phyloP scores from a whole-genome alignment of 148 eudicot species.

The Silene conica region DNA sequence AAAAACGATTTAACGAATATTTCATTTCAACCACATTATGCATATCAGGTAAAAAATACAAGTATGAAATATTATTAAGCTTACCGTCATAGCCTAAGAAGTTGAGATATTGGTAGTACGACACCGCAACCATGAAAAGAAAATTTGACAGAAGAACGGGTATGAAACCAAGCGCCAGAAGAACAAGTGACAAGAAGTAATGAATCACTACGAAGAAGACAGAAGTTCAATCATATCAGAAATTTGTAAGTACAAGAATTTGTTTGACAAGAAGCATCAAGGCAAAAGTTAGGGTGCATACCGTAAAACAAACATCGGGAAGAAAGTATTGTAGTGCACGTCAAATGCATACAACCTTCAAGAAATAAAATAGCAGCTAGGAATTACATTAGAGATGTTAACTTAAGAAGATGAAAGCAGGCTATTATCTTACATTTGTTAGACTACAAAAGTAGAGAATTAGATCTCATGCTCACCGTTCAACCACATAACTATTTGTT shows the following conservation, averaged over 20 bases:
- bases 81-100: slow-evolving; percentile 95
- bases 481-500: too few species aligned
- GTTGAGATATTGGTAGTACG: slow-evolving; percentile 96
- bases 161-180: slow-evolving; percentile 91
- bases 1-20: not conserved
- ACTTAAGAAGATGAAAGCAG: not conserved
- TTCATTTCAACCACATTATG: too few species aligned
- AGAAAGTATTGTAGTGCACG: slow-evolving; percentile 98
- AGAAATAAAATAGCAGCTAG: slow-evolving; percentile 12
- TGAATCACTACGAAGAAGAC: slow-evolving; percentile 65
- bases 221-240: slow-evolving; percentile 6
- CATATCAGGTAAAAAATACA: not conserved
- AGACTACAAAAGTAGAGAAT: not conserved
- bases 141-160: slow-evolving; percentile 82
- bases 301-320: slow-evolving; percentile 94
- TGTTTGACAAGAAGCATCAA: not conserved
- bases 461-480: slow-evolving; percentile 65
- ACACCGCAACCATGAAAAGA: slow-evolving; percentile 78
- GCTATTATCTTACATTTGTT: not conserved
- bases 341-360: slow-evolving; percentile 98
- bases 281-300: slow-evolving; percentile 27
- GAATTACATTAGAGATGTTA: slow-evolving; percentile 2
- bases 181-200: slow-evolving; percentile 83
- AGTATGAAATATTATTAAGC: slow-evolving; percentile 17
- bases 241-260: not conserved